Conservation (phyloP, 352 stramenopile genomes). For the Globisporangium recalcitrans region DNA sequence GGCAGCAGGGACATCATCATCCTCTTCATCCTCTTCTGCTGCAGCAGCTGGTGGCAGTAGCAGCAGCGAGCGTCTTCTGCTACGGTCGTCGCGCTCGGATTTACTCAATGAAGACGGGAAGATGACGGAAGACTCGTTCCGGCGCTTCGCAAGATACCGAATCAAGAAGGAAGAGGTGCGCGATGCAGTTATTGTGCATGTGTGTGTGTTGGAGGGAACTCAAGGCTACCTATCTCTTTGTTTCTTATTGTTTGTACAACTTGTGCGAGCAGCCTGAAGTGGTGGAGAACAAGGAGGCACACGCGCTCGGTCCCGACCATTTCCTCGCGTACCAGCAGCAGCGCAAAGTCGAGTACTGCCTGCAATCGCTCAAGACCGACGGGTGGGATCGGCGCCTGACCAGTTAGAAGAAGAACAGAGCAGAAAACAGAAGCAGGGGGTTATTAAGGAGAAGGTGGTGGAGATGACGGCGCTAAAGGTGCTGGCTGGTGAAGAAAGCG, state of each 20-base stretch:
- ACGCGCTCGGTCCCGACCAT: conserved; percentile 31
- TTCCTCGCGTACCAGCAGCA: conserved; percentile 64
- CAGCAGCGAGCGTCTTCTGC: not conserved
- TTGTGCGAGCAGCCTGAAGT: conserved; percentile 15
- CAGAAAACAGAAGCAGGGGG: not conserved
- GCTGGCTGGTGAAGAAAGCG: not conserved
- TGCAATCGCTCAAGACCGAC: conserved; percentile 44
- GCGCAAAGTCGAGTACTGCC: conserved; percentile 46
- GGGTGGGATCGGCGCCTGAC: conserved; percentile 32
- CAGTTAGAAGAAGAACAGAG: conserved; percentile 13
- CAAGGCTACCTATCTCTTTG: not conserved
- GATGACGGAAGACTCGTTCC: conserved; percentile 67
- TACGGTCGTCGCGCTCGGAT: conserved; percentile 17
- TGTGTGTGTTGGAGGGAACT: too few species aligned
- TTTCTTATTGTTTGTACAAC: not conserved
- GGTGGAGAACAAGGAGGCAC: conserved; percentile 20
- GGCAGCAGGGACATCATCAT: not conserved
- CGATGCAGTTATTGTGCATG: too few species aligned
- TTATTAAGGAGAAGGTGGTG: not conserved
- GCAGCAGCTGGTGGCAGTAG: not conserved
- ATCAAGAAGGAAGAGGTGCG: conserved; percentile 60
- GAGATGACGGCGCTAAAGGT: not conserved
- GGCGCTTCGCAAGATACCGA: conserved; percentile 55
- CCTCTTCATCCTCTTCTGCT: not conserved
- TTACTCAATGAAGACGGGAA: conserved; percentile 44